Base-by-base conservation (phyloP, 2,329 filamentous ascomycete genomes). In the Fusarium albidum region DNA sequence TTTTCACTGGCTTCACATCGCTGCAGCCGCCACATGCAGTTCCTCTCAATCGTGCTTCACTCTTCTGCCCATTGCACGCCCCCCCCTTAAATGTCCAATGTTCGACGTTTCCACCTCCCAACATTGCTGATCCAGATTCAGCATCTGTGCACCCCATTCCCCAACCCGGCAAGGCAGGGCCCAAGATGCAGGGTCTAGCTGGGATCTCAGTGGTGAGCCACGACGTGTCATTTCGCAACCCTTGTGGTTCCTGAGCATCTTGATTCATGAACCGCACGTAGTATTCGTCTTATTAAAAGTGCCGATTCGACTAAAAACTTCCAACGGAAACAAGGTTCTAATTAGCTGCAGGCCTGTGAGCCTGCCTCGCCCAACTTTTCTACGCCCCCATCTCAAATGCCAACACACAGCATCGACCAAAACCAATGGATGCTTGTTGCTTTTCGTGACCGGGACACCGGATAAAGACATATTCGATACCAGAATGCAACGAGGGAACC, bases 361-460 rank as follows among this genome's bases (percentile, higher is more conserved):
- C 37, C 54, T 40, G 39, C 25, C 40, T 26, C 40, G 31, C 44
- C 49, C 37, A 21, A 21, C 35, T 34, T 41, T 33, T 15, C 21
- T 31, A 25, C 25, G 28, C 26, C 42, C 17, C 17, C 28, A 55
- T 47, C 15, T 27, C 49, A 38, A 50, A 56, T 52, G 56, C 56
- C 54, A 52, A 55, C 42, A 57, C 42, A 52, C 39, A 57, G 44
- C 40, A 60, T 63, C 55, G 47, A 49, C 52, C 39, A 49, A 59
- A 49, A 51, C 50, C 47, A 55, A 62, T 48, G 38, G 29, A 62
- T 49, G 44, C 40, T 52, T 37, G 15, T 60, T 63, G 49, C 59
- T 67, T 65, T 64, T 67, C 51, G 27, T 33, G 55, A 63, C 64
- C 62, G 48, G 47, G 51, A 64, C 60, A 49, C 58, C 57, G 40